A percentile compares a stretch with the other conserved stretches of the same genome.
Evolutionary conservation across 2,329 filamentous ascomycete genomes (phyloP).

Genomic region (Aureobasidium sp.): DNA sequence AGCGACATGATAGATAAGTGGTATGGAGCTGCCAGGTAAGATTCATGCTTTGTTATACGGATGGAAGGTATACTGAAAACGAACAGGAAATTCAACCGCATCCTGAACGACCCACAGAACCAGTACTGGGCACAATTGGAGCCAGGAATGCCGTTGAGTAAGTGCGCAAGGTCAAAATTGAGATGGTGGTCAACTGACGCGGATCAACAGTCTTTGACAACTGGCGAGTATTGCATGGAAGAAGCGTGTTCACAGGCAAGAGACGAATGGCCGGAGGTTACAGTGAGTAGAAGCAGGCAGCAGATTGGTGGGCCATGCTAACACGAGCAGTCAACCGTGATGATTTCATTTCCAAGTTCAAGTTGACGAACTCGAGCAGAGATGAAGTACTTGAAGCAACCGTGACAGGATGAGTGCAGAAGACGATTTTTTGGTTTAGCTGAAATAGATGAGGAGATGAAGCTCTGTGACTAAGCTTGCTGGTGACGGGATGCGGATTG

Average conservation of each 20-base stretch:
- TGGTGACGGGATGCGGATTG: background rate
- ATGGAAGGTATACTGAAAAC: background rate
- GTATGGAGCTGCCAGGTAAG: slow-evolving; percentile 62
- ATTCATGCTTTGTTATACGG: background rate
- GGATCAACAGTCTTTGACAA: slow-evolving; percentile 72
- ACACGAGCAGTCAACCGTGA: slow-evolving; percentile 58
- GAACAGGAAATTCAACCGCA: slow-evolving; percentile 54
- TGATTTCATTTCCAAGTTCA: slow-evolving; percentile 69
- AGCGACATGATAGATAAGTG: slow-evolving; percentile 49
- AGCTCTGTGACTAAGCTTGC: background rate
- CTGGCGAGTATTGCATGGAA: slow-evolving; percentile 85
- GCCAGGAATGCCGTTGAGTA: slow-evolving; percentile 70
- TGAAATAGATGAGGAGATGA: background rate
- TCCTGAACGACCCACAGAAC: slow-evolving; percentile 55
- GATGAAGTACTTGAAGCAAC: slow-evolving; percentile 25
- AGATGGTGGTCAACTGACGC: background rate
- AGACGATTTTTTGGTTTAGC: background rate
- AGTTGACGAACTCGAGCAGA: slow-evolving; percentile 54
- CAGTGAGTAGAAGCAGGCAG: slow-evolving; percentile 46
- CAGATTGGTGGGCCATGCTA: background rate
- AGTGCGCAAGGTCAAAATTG: slow-evolving; percentile 26
- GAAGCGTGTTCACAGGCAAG: slow-evolving; percentile 72
- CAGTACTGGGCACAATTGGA: slow-evolving; percentile 74
- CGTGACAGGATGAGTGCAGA: slow-evolving; percentile 21
- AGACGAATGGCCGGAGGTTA: slow-evolving; percentile 88